Percentiles rank a stretch among this genome's conserved stretches.
Conservation (phyloP, 768 basidiomycete species). For the Trametes cinnabarina region DNA sequence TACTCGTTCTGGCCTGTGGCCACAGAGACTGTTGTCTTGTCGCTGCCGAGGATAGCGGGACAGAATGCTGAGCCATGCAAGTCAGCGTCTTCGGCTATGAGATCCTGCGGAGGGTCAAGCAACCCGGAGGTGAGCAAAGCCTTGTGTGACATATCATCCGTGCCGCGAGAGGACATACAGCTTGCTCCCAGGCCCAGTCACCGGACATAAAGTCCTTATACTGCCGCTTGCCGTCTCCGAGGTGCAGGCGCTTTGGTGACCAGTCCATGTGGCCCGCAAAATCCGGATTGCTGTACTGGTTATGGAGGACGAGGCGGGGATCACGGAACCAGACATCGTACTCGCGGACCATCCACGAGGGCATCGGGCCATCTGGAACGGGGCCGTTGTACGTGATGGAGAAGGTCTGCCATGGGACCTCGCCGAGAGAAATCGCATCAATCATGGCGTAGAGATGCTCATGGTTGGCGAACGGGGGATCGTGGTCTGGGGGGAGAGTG, state of each 20-base stretch:
- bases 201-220: slow-evolving; percentile 20
- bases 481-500: neutral
- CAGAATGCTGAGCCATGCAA: neutral
- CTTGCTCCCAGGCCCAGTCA: slow-evolving; percentile 7
- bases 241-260: slow-evolving; percentile 17
- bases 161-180: neutral
- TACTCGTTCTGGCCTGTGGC: slow-evolving; percentile 29
- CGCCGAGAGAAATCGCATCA: neutral
- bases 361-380: neutral
- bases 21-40: slow-evolving; percentile 25
- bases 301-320: slow-evolving; percentile 22
- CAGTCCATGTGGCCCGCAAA: slow-evolving; percentile 24
- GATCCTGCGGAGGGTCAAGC: neutral
- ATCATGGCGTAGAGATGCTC: slow-evolving; percentile 26
- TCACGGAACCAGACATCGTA: slow-evolving; percentile 30
- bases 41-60: neutral
- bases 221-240: slow-evolving; percentile 3
- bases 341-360: slow-evolving; percentile 22
- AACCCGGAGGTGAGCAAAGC: neutral
- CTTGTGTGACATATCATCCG: neutral
- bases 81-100: neutral
- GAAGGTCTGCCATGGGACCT: neutral
- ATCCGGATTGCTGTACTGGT: slow-evolving; percentile 24
- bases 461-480: neutral
- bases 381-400: neutral